A percentile compares a stretch with the other conserved stretches of the same genome.
These are phyloP conservation scores for Penicillium psychrofluorescens DNA, from an alignment of 495 filamentous ascomycete genomes.

Conservation along the genomic window DNA sequence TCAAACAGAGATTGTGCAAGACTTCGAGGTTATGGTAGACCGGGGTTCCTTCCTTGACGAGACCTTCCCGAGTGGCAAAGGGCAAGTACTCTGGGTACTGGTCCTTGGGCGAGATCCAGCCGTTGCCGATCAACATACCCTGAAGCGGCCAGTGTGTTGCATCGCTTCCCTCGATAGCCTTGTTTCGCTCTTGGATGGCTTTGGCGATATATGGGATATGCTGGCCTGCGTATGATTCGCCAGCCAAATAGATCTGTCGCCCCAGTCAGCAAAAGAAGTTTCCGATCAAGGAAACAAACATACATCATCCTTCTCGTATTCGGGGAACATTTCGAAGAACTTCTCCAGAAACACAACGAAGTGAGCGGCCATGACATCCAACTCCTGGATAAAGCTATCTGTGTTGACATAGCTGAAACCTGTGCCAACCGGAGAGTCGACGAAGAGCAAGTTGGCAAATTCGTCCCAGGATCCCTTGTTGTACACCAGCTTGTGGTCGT, in stretches of 20 bases:
- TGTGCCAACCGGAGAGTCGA: constrained; percentile 94
- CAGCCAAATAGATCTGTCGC: constrained; percentile 77
- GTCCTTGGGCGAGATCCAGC: constrained; percentile 85
- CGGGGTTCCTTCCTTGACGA: constrained; percentile 60
- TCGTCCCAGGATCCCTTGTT: constrained; percentile 95
- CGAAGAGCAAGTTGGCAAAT: constrained; percentile 92
- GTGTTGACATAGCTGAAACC: constrained; percentile 94
- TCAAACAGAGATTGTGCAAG: constrained; percentile 57
- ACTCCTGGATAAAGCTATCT: constrained; percentile 73
- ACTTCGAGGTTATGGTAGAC: constrained; percentile 59
- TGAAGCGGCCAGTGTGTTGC: constrained; percentile 63
- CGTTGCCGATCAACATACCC: constrained; percentile 91
- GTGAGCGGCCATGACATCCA: constrained; percentile 82
- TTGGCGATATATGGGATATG: constrained; percentile 94
- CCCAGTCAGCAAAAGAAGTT: constrained; percentile 20
- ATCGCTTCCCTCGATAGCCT: constrained; percentile 19
- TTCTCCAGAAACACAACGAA: constrained; percentile 85
- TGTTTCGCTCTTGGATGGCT: constrained; percentile 79
- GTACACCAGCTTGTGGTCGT: constrained; percentile 64
- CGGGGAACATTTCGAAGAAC: constrained; percentile 83
- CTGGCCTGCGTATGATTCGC: constrained; percentile 95
- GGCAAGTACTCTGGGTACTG: constrained; percentile 87
- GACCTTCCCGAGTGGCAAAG: constrained; percentile 65
- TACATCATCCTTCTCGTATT: constrained; percentile 91
- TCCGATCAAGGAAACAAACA: constrained; percentile 21